Percentiles rank a stretch among this genome's conserved stretches.
Conservation (phyloP, 257 asterid genomes). For the Eucommia ulmoides region DNA sequence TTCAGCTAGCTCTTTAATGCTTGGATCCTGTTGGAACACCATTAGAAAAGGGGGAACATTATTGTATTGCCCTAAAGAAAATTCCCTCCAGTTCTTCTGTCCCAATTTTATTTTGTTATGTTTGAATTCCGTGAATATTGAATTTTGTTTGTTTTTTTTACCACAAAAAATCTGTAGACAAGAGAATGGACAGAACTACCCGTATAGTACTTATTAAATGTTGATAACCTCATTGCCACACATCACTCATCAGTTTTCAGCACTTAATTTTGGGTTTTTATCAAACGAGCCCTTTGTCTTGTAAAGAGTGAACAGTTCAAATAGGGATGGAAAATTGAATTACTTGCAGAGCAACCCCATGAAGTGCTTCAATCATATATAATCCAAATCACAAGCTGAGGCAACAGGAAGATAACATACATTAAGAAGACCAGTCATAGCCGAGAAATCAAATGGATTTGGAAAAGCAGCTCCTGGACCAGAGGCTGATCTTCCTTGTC, state of each 20-base stretch:
- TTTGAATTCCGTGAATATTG: too few species aligned
- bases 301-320: not conserved
- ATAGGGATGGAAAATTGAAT: not conserved
- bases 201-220: too few species aligned
- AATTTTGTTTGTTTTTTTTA: too few species aligned
- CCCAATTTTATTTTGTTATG: too few species aligned
- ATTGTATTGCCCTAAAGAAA: too few species aligned
- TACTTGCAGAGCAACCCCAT: not conserved
- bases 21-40: conserved; percentile 91
- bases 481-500: conserved; percentile 25
- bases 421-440: conserved; percentile 79
- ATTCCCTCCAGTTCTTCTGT: too few species aligned
- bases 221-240: too few species aligned
- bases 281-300: not conserved
- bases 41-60: too few species aligned
- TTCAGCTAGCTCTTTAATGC: conserved; percentile 91
- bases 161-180: too few species aligned
- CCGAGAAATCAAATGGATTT: conserved; percentile 87
- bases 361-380: not conserved
- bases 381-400: not conserved
- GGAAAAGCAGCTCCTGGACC: conserved; percentile 39
- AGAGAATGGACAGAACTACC: too few species aligned
- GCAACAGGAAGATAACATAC: conserved; percentile 20
- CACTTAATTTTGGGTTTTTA: too few species aligned
- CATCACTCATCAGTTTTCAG: too few species aligned